Evolutionary conservation across 2,329 filamentous ascomycete species (phyloP).

Genomic region (Colletotrichum sp.): DNA sequence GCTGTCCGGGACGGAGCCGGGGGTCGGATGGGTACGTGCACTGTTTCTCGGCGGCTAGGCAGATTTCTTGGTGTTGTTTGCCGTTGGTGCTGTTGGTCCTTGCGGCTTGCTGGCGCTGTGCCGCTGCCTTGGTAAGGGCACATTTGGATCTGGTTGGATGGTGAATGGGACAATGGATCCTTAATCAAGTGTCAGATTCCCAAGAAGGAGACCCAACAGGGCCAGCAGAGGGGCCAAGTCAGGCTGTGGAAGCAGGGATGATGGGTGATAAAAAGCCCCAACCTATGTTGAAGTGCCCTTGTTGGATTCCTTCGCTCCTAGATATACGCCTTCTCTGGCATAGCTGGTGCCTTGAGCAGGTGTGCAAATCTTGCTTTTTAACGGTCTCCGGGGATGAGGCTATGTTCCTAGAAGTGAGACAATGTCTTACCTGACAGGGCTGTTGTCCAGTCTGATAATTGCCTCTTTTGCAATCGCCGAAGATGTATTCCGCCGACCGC

Average conservation of each 20-base stretch:
- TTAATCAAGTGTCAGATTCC: neutral
- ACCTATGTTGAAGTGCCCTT: neutral
- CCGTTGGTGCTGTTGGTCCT: neutral
- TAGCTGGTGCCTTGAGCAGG: neutral
- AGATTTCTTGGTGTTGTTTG: neutral
- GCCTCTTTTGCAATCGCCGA: neutral
- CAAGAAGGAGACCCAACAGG: neutral
- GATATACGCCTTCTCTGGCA: neutral
- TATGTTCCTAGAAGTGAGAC: neutral
- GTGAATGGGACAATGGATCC: neutral
- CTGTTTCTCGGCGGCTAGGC: neutral
- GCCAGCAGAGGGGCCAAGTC: neutral
- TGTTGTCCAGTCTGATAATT: neutral
- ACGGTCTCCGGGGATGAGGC: neutral
- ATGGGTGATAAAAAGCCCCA: neutral
- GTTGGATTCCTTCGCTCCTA: neutral
- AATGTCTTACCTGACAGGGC: neutral
- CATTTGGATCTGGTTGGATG: neutral
- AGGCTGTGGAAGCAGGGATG: neutral
- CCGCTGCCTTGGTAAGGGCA: neutral
- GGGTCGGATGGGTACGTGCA: neutral
- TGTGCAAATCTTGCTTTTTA: neutral
- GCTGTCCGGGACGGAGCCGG: neutral
- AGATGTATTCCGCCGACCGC: neutral
- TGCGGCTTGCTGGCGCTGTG: neutral